phyloP scores from a whole-genome alignment of 345 rosid species.

The Triadica sebifera region DNA sequence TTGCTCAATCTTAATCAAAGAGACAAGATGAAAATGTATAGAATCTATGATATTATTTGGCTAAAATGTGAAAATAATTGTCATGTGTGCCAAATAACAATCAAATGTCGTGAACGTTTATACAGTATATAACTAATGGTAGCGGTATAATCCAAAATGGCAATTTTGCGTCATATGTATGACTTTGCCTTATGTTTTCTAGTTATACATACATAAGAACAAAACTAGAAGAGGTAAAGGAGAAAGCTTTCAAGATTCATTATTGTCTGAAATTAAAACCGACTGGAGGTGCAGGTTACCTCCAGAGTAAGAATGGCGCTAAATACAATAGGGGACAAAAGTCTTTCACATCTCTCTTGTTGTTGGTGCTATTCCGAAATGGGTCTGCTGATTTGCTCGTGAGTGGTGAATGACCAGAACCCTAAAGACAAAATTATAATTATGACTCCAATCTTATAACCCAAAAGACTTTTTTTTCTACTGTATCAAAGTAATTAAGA shows the following conservation, averaged over 20 bases:
- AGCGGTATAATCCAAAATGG: background rate
- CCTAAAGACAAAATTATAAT: background rate
- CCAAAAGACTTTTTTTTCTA: background rate
- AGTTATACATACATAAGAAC: background rate
- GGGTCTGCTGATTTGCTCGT: constrained; percentile 3
- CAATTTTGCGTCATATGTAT: background rate
- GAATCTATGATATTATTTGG: no score
- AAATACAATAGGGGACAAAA: background rate
- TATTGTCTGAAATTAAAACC: background rate
- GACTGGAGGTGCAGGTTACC: background rate
- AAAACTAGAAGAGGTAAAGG: constrained; percentile 4
- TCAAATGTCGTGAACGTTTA: no score
- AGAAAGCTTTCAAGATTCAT: background rate
- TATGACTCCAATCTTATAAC: background rate
- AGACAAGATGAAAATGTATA: no score
- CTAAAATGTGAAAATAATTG: no score
- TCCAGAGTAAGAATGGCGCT: background rate
- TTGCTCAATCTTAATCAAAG: no score
- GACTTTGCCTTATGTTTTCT: background rate
- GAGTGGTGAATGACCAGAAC: constrained; percentile 3
- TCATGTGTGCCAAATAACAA: no score
- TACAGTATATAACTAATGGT: no score
- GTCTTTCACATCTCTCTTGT: no score
- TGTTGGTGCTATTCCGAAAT: background rate
- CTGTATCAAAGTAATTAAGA: background rate